Conservation (phyloP, 306 rosid species). For the Pueraria montana region DNA sequence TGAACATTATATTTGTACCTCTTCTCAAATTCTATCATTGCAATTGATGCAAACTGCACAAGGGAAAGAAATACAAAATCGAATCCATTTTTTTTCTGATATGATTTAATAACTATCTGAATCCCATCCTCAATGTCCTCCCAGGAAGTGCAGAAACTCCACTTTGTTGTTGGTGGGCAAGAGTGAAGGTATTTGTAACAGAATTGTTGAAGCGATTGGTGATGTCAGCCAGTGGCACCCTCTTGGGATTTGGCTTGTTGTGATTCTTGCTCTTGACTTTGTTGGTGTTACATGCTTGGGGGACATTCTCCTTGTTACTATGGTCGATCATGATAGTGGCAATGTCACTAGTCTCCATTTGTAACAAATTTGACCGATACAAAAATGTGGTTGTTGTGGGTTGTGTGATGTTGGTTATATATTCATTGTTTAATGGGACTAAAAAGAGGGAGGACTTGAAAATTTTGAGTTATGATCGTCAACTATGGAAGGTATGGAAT, state of each 20-base stretch:
- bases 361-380: neutral
- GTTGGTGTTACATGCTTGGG: neutral
- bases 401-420: neutral
- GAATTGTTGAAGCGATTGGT: slow-evolving; percentile 35
- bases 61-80: neutral
- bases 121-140: slow-evolving; percentile 20
- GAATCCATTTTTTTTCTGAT: neutral
- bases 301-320: slow-evolving; percentile 48
- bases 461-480: neutral
- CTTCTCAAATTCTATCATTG: neutral
- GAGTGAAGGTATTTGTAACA: neutral
- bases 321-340: neutral
- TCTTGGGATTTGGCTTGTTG: neutral
- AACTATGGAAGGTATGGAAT: neutral
- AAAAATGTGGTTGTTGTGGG: neutral
- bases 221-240: slow-evolving; percentile 52
- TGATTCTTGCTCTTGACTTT: slow-evolving; percentile 3
- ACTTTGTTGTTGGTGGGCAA: neutral
- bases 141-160: neutral
- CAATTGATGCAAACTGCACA: neutral
- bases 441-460: neutral
- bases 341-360: slow-evolving; percentile 25
- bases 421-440: neutral
- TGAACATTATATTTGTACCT: neutral
- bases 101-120: slow-evolving; percentile 45